These are phyloP conservation scores for Suillus subaureus DNA, from an alignment of 768 basidiomycete genomes.

Conservation along the genomic window DNA sequence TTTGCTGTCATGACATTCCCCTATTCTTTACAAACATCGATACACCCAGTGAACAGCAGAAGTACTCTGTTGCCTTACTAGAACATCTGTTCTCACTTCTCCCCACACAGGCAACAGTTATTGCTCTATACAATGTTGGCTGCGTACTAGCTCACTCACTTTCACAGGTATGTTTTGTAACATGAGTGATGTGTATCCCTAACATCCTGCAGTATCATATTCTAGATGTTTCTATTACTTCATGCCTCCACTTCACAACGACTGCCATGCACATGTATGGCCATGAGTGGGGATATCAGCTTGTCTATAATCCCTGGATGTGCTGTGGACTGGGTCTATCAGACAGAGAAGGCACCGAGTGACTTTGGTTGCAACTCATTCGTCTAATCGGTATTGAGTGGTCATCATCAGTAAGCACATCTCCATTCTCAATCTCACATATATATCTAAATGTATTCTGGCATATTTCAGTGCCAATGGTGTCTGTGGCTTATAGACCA, in stretches of 20 bases:
- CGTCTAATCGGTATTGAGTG: constrained; percentile 38
- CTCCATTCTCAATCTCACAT: too few relatives aligned
- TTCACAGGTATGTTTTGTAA: constrained; percentile 25
- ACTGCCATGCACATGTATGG: constrained; percentile 43
- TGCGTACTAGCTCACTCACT: constrained; percentile 34
- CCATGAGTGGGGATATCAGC: constrained; percentile 35
- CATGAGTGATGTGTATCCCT: background rate
- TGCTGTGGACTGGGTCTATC: constrained; percentile 10
- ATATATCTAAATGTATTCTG: background rate
- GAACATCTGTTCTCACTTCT: constrained; percentile 31
- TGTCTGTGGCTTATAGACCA: constrained; percentile 39
- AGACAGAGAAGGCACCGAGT: constrained; percentile 15
- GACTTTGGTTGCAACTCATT: constrained; percentile 37
- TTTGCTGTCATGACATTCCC: constrained; percentile 40
- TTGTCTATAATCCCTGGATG: constrained; percentile 30
- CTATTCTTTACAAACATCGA: constrained; percentile 42
- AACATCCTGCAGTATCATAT: background rate
- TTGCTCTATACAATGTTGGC: constrained; percentile 35
- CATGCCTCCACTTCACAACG: constrained; percentile 31
- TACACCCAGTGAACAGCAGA: constrained; percentile 41
- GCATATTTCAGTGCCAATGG: constrained; percentile 19
- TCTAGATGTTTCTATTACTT: constrained; percentile 4
- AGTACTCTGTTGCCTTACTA: constrained; percentile 39
- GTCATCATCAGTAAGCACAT: constrained; percentile 33
- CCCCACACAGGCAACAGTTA: constrained; percentile 30